phyloP scores from a whole-genome alignment of 257 asterid species.

The Petunia secreta region DNA sequence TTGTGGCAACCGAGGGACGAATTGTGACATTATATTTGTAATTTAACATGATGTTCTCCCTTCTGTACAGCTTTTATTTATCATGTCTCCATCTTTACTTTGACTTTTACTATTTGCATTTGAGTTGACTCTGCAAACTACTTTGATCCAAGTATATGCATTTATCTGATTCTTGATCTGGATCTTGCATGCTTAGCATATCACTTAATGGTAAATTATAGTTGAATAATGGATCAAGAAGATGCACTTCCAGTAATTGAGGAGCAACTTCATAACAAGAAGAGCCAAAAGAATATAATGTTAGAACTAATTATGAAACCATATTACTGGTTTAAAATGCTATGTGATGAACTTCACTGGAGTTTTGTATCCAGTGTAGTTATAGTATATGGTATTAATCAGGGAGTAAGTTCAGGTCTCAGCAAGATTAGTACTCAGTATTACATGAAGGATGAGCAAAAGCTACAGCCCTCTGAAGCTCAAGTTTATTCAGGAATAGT shows the following conservation, averaged over 20 bases:
- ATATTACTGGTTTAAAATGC: conserved; percentile 67
- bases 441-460: conserved; percentile 78
- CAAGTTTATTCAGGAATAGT: conserved; percentile 59
- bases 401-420: conserved; percentile 55
- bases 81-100: background rate
- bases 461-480: conserved; percentile 63
- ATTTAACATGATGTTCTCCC: too few relatives aligned
- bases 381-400: conserved; percentile 62
- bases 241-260: conserved; percentile 36
- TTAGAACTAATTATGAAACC: conserved; percentile 45
- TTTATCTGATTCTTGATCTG: background rate
- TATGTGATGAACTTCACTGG: conserved; percentile 47
- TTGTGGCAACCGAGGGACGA: background rate
- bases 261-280: conserved; percentile 33
- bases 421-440: conserved; percentile 68
- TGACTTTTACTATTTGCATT: background rate
- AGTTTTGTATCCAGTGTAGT: conserved; percentile 59
- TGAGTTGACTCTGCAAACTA: background rate
- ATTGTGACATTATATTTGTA: too few relatives aligned
- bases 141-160: background rate
- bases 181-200: background rate
- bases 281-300: conserved; percentile 27
- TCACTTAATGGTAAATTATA: background rate
- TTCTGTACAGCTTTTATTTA: background rate
- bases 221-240: conserved; percentile 44